Conservation (phyloP, 2,329 filamentous ascomycete genomes). For the Geosmithia putterillii region DNA sequence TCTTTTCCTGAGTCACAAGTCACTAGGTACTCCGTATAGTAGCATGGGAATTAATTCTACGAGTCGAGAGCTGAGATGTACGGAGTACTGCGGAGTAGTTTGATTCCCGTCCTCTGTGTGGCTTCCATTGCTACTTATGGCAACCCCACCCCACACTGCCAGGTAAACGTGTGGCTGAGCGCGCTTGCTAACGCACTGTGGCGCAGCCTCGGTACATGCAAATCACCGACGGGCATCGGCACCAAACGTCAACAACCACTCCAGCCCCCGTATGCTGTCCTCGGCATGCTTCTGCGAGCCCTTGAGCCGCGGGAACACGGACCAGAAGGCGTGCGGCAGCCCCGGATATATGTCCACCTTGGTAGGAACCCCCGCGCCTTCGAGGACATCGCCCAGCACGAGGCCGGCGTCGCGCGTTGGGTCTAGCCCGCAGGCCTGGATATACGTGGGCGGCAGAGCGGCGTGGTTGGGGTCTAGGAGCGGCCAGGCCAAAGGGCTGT, state of each 20-base stretch:
- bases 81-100: too few species aligned
- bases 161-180: too few species aligned
- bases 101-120: too few species aligned
- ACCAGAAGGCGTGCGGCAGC: slow-evolving; percentile 17
- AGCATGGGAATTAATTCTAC: too few species aligned
- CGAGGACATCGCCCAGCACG: slow-evolving; percentile 15
- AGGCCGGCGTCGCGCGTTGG: slow-evolving; percentile 15
- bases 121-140: too few species aligned
- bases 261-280: slow-evolving; percentile 10
- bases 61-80: too few species aligned
- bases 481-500: slow-evolving; percentile 12
- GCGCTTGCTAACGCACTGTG: too few species aligned
- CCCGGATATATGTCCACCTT: slow-evolving; percentile 15
- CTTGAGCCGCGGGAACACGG: slow-evolving; percentile 9
- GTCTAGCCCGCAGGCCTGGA: slow-evolving; percentile 17
- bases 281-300: slow-evolving; percentile 9
- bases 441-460: slow-evolving; percentile 13
- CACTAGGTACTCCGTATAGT: too few species aligned
- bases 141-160: too few species aligned
- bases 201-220: too few species aligned
- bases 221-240: too few species aligned
- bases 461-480: slow-evolving; percentile 11
- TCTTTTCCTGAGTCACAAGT: too few species aligned
- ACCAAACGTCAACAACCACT: slow-evolving; percentile 7
- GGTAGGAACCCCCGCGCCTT: slow-evolving; percentile 12